phyloP scores from a whole-genome alignment of 352 stramenopile genomes.

The Globisporangium orthogonon region DNA sequence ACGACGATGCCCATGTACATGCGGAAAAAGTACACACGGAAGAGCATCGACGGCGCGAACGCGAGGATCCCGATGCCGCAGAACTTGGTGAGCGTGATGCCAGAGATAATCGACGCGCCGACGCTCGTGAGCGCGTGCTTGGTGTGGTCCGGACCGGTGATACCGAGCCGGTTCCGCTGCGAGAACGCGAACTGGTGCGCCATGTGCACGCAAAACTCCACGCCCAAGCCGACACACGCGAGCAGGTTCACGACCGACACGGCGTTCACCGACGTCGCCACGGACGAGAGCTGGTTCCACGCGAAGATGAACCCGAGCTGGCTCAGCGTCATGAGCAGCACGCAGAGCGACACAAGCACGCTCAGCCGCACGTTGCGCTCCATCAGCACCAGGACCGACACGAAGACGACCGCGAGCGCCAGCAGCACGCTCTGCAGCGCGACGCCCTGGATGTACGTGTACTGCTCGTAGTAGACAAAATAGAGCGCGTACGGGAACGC shows the following conservation, averaged over 20 bases:
- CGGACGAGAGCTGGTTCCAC: slow-evolving; percentile 55
- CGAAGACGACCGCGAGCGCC: slow-evolving; percentile 74
- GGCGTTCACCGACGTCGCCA: slow-evolving; percentile 82
- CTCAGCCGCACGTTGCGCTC: slow-evolving; percentile 56
- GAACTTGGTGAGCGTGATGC: slow-evolving; percentile 91
- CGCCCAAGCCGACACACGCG: slow-evolving; percentile 76
- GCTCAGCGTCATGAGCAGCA: slow-evolving; percentile 73
- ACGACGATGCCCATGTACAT: slow-evolving; percentile 90
- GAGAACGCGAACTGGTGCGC: slow-evolving; percentile 78
- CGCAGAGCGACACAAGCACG: slow-evolving; percentile 62
- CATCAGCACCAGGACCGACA: slow-evolving; percentile 75
- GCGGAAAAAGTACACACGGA: slow-evolving; percentile 91
- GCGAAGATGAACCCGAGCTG: slow-evolving; percentile 78
- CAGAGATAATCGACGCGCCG: slow-evolving; percentile 82
- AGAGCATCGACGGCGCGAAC: slow-evolving; percentile 88
- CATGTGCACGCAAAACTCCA: slow-evolving; percentile 89
- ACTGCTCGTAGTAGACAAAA: slow-evolving; percentile 92
- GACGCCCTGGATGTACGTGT: slow-evolving; percentile 88
- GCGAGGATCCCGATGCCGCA: slow-evolving; percentile 86
- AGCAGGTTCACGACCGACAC: slow-evolving; percentile 89
- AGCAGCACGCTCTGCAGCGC: slow-evolving; percentile 82
- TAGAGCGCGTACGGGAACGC: slow-evolving; percentile 89
- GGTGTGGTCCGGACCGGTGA: slow-evolving; percentile 55
- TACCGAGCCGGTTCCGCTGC: slow-evolving; percentile 32
- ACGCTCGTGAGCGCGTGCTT: slow-evolving; percentile 69